Evolutionary conservation across 768 basidiomycete genomes (phyloP), one percentile per base, ranked within the genome.

Genomic region (Scleroderma bovista): DNA sequence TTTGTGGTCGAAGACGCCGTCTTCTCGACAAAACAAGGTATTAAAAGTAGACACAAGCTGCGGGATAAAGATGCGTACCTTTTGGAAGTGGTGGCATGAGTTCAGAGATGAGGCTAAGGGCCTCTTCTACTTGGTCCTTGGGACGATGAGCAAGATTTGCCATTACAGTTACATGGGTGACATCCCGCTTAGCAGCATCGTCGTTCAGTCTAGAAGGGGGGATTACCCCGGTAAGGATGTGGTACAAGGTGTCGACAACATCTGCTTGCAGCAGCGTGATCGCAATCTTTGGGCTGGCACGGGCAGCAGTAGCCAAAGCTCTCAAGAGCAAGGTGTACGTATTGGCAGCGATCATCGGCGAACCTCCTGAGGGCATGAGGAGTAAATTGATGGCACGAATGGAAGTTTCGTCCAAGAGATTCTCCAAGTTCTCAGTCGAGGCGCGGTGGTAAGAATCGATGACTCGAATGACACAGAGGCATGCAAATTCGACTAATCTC

Each of bases 81-180:
- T 89, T 93, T 0, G 93, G 90, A 34, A 94, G 69, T 9, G 96
- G 92, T 1, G 96, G 96, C 68, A 99, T 79, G 13, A 99, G 71
- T 64, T 99, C 96, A 20, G 88, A 88, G 31, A 95, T 74, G 34
- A 98, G 77, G 54, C 86, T 86, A 33, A 99, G 72, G 0, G 90
- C 84, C 68, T 99, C 96, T 68, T 97, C 94, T 6, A 98, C 82
- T 65, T 97, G 94, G 52, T 99, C 96, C 69, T 98, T 98, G 4
- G 96, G 89, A 24, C 93, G 78, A 66, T 97, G 93, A 1, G 93
- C 93, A 40, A 99, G 72, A 65, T 95, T 98, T 70, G 98, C 91
- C 84, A 97, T 91, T 23, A 99, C 92, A 7, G 92, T 87, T 91
- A 98, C 93, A 63, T 97, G 94, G 16, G 91, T 93, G 4, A 94